Base-by-base conservation (phyloP, 2,329 filamentous ascomycete genomes). In the Botrytis pseudocinerea region DNA sequence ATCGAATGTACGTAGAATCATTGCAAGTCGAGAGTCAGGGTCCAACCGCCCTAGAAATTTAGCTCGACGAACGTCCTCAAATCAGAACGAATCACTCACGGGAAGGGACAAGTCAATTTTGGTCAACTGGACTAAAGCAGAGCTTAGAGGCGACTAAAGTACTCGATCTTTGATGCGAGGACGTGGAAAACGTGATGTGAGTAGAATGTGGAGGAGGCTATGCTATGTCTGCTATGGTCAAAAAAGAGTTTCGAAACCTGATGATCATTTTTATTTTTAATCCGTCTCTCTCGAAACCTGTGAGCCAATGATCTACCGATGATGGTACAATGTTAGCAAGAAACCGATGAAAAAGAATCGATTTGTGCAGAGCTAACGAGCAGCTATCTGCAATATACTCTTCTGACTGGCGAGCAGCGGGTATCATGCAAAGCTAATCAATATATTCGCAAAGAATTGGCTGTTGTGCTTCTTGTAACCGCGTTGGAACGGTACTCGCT, bases 391-490 rank as follows among this genome's bases (percentile, higher is more conserved):
- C 16, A 42, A 42, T 42, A 38, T 54, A 25, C 51, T 25, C 1
- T 16, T 14, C 10, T 14, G 48, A n/a, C 25, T 51, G 48, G 48
- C 14, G 28, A 28, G 12, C 2, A 16, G 12, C 14, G 3, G 18
- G 51, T 54, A 44, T 44, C 42, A 65, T 65, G 63, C 44, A 65
- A 38, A 38, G 3, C n/a, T 8, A n/a, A 25, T 25, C 44, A 38
- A 51, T 14, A 38, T 48, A 54, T 54, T 54, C 18, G 32, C 16
- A 66, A 51, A 54, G 64, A 44, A 66, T 66, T 66, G 64, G 64
- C 48, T 66, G 64, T 9, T 54, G 64, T 66, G 46, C 32, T 28
- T 66, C 46, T 66, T 51, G 64, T 66, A 66, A 66, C 64, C 64
- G 64, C 64, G 44, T 48, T 51, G 44, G 32, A 65, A 65, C 51